Conservation (phyloP, 2,329 filamentous ascomycete genomes). For the Trichoderma sp. region DNA sequence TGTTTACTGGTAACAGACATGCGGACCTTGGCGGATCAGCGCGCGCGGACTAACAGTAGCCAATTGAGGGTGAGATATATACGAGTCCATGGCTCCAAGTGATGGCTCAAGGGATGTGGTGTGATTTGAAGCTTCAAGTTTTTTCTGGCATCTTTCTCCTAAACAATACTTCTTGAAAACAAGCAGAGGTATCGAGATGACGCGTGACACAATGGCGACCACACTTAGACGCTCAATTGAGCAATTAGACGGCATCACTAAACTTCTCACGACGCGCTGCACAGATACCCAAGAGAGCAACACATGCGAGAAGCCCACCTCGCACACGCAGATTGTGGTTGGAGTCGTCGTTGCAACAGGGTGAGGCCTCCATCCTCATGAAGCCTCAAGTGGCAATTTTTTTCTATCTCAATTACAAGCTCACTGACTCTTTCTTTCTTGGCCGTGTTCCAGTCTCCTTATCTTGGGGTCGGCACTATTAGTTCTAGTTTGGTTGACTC, state of each 20-base stretch:
- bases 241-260: neutral
- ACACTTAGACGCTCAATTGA: slow-evolving; percentile 1
- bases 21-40: neutral
- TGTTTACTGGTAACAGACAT: neutral
- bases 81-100: neutral
- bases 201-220: neutral
- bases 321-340: neutral
- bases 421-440: neutral
- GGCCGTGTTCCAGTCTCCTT: neutral
- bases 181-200: neutral
- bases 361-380: neutral
- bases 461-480: slow-evolving; percentile 1
- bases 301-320: slow-evolving; percentile 14
- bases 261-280: neutral
- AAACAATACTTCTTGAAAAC: neutral
- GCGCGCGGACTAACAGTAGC: neutral
- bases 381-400: neutral
- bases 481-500: slow-evolving; percentile 1
- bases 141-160: neutral
- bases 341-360: neutral
- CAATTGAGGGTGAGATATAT: neutral
- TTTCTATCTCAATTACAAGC: neutral
- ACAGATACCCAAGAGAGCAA: slow-evolving; percentile 7
- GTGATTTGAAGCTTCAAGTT: neutral
- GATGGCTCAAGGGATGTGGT: neutral